Evolutionary conservation across 2,329 filamentous ascomycete genomes (phyloP), one percentile per base, ranked within the genome.

Genomic region (Stachybotrys elegans): DNA sequence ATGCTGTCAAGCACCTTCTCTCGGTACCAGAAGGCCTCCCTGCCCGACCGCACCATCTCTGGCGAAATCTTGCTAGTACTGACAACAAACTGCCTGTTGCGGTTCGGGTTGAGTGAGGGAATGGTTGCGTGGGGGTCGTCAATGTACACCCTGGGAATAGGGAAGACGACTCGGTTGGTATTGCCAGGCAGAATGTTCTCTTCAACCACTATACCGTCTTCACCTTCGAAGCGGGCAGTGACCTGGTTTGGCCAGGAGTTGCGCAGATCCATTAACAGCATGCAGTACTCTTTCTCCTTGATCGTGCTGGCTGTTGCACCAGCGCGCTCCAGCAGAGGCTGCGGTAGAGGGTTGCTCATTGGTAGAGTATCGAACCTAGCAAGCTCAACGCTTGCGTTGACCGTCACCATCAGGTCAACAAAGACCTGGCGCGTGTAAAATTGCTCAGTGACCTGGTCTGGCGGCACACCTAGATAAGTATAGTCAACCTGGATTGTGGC

Each of bases 41-140:
- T 76, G 48, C 77, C 85, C 12, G 82, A 78, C 25, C 86, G 79
- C 66, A 96, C 91, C 35, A 78, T 79, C 51, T 93, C 88, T 0
- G 88, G 86, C 0, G 86, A 84, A 44, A 91, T 80, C 55, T 87
- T 87, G 58, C 81, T 83, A 14, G 83, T 79, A 63, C 86, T 93
- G 35, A 95, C 88, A 22, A 96, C 88, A 56, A 95, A 96, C 58
- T 96, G 91, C n/a, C 90, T 79, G 58, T 89, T 85, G n/a, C 85
- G 82, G 1, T 84, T 82, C 1, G 86, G 85, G 52, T 92, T 90
- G 9, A 95, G 72, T 2, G 82, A 84, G 1, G 90, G 91, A 31
- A 96, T 87, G 2, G 84, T 73, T 2, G 83, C 83, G 57, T 90
- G 81, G 3, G 88, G 83, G 49, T 93, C 79, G n/a, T 83, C 74